These are phyloP conservation scores for Bretschneidera sinensis DNA, from an alignment of 345 rosid species.

Conservation along the genomic window DNA sequence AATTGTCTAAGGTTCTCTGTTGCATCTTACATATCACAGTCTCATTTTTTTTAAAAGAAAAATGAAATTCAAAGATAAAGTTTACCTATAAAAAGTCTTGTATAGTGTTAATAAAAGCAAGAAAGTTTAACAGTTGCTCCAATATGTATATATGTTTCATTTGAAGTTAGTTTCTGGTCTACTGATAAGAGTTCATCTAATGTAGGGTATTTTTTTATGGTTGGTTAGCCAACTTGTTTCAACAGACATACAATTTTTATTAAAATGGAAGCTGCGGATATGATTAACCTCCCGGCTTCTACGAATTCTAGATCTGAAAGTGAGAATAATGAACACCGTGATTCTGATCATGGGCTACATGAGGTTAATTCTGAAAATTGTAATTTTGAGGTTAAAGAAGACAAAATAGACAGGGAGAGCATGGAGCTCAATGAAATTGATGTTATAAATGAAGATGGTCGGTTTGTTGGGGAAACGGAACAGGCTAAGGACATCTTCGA, in stretches of 20 bases:
- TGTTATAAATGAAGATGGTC: neutral
- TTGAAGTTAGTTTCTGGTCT: neutral
- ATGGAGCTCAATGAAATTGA: neutral
- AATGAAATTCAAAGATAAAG: neutral
- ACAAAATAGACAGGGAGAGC: neutral
- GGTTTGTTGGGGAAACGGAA: neutral
- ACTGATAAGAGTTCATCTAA: neutral
- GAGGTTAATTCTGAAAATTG: slow-evolving; percentile 26
- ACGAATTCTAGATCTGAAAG: slow-evolving; percentile 23
- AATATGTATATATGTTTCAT: too few species aligned
- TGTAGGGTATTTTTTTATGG: slow-evolving; percentile 21
- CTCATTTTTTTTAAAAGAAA: too few species aligned
- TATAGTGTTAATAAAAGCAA: neutral
- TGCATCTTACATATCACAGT: too few species aligned
- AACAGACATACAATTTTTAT: slow-evolving; percentile 7
- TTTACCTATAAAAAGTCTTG: neutral
- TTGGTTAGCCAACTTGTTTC: slow-evolving; percentile 9
- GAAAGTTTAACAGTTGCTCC: too few species aligned
- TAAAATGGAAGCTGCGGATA: slow-evolving; percentile 48
- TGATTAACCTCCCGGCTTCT: slow-evolving; percentile 30
- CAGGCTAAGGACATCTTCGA: slow-evolving; percentile 34
- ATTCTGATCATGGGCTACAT: slow-evolving; percentile 29
- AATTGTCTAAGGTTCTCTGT: too few species aligned
- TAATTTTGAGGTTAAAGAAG: slow-evolving; percentile 23
- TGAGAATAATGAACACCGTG: slow-evolving; percentile 28